These are phyloP conservation scores for Botrytis byssoidea DNA, from an alignment of 2,329 filamentous ascomycete genomes.

Conservation along the genomic window DNA sequence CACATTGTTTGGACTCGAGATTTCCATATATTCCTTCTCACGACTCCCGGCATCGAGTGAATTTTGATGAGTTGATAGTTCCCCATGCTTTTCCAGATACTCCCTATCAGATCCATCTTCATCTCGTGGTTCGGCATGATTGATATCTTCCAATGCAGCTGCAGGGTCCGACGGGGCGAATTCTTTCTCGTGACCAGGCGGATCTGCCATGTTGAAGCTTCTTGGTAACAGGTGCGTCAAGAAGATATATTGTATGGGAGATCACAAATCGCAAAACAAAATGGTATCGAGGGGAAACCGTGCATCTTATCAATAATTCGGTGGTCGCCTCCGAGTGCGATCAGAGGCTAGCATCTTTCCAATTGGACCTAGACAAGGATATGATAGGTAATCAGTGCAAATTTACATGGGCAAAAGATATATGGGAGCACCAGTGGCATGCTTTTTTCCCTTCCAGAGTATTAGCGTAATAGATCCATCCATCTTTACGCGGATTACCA, in stretches of 20 bases:
- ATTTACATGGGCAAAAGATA: background rate
- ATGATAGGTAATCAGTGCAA: background rate
- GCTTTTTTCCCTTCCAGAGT: background rate
- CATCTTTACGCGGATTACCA: background rate
- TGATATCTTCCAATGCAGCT: conserved; percentile 3
- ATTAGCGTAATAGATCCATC: background rate
- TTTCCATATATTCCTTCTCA: conserved; percentile 34
- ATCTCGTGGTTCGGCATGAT: conserved; percentile 16
- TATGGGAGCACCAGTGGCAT: background rate
- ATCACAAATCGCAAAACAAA: background rate
- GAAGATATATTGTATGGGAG: background rate
- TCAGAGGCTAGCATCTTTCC: conserved; percentile 10
- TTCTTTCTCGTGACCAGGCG: conserved; percentile 17
- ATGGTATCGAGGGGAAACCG: background rate
- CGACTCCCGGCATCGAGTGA: conserved; percentile 11
- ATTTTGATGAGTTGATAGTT: conserved; percentile 14
- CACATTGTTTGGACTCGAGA: conserved; percentile 26
- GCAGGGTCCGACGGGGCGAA: conserved; percentile 12
- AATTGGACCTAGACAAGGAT: background rate
- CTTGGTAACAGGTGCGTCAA: background rate
- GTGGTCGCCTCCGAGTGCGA: background rate
- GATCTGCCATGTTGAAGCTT: conserved; percentile 15
- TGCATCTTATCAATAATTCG: conserved; percentile 5
- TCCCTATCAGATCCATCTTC: conserved; percentile 20
- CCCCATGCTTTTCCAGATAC: conserved; percentile 11